These are phyloP conservation scores for Gardenia jasminoides DNA, from an alignment of 257 asterid genomes.

Conservation along the genomic window DNA sequence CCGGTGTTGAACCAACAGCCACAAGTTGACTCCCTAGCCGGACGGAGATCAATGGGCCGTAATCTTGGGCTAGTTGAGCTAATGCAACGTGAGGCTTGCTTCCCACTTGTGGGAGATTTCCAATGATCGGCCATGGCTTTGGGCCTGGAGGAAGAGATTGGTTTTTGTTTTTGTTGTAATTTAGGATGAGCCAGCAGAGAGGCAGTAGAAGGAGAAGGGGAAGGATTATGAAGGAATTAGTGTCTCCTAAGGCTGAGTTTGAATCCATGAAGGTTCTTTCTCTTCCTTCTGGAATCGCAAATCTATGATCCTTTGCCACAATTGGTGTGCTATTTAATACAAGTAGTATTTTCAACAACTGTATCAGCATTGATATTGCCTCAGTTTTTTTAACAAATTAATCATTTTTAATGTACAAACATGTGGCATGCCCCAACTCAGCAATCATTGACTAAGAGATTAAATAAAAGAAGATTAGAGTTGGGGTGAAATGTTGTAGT, in stretches of 20 bases:
- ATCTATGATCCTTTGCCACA: neutral
- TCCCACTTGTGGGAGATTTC: neutral
- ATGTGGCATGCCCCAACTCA: too few relatives aligned
- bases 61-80: slow-evolving; percentile 1
- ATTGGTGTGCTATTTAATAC: neutral
- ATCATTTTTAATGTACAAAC: too few relatives aligned
- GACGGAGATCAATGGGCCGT: neutral
- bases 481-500: too few relatives aligned
- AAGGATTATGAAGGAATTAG: neutral
- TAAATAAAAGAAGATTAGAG: too few relatives aligned
- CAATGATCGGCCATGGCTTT: neutral
- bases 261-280: neutral
- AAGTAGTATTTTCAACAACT: neutral
- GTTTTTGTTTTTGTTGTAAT: too few relatives aligned
- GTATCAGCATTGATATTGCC: too few relatives aligned
- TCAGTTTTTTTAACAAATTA: too few relatives aligned
- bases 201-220: neutral
- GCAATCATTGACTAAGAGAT: too few relatives aligned
- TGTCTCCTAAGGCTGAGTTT: too few relatives aligned
- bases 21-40: neutral
- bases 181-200: neutral
- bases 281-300: neutral
- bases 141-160: neutral
- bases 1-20: neutral
- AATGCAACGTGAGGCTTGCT: neutral